Evolutionary conservation across 176 grass and related monocot species (phyloP), one percentile per base, ranked within the genome.

Genomic region (Lolium perenne): DNA sequence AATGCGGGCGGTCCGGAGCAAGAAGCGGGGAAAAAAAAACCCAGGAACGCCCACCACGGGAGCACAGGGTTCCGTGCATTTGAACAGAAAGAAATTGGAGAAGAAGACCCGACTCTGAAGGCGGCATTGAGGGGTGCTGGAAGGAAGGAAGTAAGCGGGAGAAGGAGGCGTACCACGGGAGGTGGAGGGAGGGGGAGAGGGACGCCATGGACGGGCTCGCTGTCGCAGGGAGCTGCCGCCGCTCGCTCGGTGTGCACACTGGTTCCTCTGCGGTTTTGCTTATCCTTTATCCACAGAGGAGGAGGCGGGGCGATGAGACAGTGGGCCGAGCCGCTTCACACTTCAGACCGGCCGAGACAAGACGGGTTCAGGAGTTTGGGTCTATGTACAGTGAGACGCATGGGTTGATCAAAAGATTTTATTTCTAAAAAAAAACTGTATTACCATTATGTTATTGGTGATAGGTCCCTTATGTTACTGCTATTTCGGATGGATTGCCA

Each of bases 161-260:
- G 11, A 25, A 41, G 41, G 51, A 13, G 15, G 72, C 64, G 59
- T 91, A 92, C 90, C 90, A 89, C 2, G 90, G 79, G 14, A 80
- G 83, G 40, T 92, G 86, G 66, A 89, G 83, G 66, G 90, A 92
- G 78, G 90, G 79, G 40, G 73, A 86, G 66, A 92, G 86, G 79
- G 86, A 89, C 66, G 90, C 86, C 90, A 92, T 92, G 83, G 79
- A 22, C 81, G 69, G 75, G 60, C 79, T 90, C 83, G 71, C 26
- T 50, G 78, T 26, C 26, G 75, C 81, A 55, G 63, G 81, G 45
- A 60, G 17, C 80, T 38, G 82, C 77, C 83, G 80, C 77, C 83
- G 69, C 70, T 76, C 57, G n/a, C 76, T 81, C 25, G 74, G 49
- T 20, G 71, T 62, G 83, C 41, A 4, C 74, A 26, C 53, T 58